Evolutionary conservation across 2,329 filamentous ascomycete genomes (phyloP), one percentile per base, ranked within the genome.

Genomic region (Zymoseptoria tritici): DNA sequence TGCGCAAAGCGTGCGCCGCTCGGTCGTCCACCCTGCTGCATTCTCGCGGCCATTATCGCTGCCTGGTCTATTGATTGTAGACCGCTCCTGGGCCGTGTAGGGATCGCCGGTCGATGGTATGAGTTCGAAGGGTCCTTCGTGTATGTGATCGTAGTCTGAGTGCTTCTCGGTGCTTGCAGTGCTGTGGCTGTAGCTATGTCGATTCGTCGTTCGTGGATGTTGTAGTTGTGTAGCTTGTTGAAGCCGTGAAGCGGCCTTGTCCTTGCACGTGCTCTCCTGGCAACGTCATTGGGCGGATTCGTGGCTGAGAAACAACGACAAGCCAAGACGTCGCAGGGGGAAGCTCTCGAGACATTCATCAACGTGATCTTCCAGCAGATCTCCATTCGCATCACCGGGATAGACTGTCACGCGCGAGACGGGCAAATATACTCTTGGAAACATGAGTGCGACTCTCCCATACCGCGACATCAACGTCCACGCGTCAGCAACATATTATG

Each of bases 391-490:
- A 29, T 19, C 53, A 26, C 21, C 22, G 49, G 52, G 42, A 42
- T 51, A 19, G 11, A 36, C 51, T 19, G 21, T 22, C 19, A 36
- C 36, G 36, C 36, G 36, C 36, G 16, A 16, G 36, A 46, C 36
- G 16, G 36, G 36, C 36, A n/a, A n/a, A n/a, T 7, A n/a, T 16
- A n/a, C 16, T n/a, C 36, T 36, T 11, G 19, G 20, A 60, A 60
- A 61, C 9, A 85, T 83, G 82, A 78, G 77, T 64, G 74, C 75
- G 58, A 74, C 77, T 57, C 79, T 87, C 58, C 94, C 93, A 21
- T 99, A 92, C 77, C 85, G 93, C 73, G 94, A 99, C 80, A 95
- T 97, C 80, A 99, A 97, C 76, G 86, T 99, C 75, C 91, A 96
- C 76, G 89, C 91, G 66, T 91, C 93, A 56, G 82, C 90, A 69